These are phyloP conservation scores for Ganoderma multipileum DNA, from an alignment of 1,284 basidiomycete genomes.

Conservation along the genomic window DNA sequence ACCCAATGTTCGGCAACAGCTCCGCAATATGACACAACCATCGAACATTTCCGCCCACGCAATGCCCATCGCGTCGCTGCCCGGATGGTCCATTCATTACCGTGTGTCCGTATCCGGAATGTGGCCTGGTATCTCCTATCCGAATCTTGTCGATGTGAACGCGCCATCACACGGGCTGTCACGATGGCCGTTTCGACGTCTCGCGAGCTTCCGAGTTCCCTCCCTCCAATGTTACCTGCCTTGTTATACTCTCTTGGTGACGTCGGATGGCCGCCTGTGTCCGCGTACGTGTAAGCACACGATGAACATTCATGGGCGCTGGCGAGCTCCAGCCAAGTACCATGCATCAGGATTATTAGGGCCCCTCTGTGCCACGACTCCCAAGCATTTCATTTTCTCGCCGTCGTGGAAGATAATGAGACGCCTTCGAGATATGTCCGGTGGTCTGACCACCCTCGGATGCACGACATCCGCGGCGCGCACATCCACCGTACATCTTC, in stretches of 20 bases:
- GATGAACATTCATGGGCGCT: background rate
- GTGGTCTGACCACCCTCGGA: background rate
- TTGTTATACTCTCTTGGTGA: background rate
- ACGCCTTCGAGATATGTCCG: background rate
- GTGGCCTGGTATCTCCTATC: background rate
- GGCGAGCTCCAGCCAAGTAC: background rate
- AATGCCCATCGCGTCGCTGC: background rate
- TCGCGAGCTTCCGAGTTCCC: background rate
- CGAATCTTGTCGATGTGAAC: background rate
- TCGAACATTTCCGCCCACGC: background rate
- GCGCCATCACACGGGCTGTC: background rate
- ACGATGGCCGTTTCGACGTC: background rate
- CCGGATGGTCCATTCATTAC: background rate
- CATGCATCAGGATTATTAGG: background rate
- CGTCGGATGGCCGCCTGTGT: background rate
- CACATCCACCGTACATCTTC: background rate
- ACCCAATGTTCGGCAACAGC: slow-evolving; percentile 2
- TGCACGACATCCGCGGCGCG: background rate
- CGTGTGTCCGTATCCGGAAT: slow-evolving; percentile 2
- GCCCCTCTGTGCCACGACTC: background rate
- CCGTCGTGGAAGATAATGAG: background rate
- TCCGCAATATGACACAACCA: background rate
- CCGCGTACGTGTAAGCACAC: background rate
- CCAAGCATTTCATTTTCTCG: background rate
- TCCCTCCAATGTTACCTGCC: background rate